These are phyloP conservation scores for Pseudophaeomoniella oleicola DNA, from an alignment of 2,329 filamentous ascomycete genomes.

Conservation along the genomic window DNA sequence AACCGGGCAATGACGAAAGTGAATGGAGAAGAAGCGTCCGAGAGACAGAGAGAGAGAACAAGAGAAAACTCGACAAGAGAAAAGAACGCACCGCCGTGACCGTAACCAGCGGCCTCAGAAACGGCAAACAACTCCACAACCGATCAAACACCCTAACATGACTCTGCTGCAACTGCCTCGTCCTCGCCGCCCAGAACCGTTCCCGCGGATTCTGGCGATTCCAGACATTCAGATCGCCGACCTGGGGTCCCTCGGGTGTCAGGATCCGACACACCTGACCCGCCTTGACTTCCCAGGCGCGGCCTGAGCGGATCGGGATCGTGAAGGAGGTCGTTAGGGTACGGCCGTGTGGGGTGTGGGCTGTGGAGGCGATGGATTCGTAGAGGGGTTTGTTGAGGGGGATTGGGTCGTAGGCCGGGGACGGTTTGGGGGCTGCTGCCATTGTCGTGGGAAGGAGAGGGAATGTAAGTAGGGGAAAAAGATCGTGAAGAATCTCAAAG, in stretches of 20 bases:
- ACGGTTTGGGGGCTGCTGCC: too few relatives aligned
- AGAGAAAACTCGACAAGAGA: slow-evolving; percentile 11
- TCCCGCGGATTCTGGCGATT: slow-evolving; percentile 62
- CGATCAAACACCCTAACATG: slow-evolving; percentile 60
- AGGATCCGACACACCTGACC: slow-evolving; percentile 58
- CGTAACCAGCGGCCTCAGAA: slow-evolving; percentile 59
- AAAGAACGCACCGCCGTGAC: slow-evolving; percentile 33
- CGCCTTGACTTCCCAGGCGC: slow-evolving; percentile 55
- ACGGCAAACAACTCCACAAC: slow-evolving; percentile 66
- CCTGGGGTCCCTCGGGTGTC: slow-evolving; percentile 64
- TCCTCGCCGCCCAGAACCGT: slow-evolving; percentile 68
- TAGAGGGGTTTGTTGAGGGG: not conserved
- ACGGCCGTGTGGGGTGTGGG: slow-evolving; percentile 1
- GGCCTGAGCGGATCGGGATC: slow-evolving; percentile 58
- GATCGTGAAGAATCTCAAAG: too few relatives aligned
- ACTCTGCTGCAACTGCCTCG: slow-evolving; percentile 61
- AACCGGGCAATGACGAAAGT: slow-evolving; percentile 4
- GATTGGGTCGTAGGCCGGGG: not conserved
- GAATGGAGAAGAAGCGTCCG: not conserved
- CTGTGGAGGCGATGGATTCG: not conserved
- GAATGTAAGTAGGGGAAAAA: too few relatives aligned
- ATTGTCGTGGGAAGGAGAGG: too few relatives aligned
- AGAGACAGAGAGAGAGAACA: slow-evolving; percentile 8
- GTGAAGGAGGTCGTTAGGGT: slow-evolving; percentile 33
- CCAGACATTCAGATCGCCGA: slow-evolving; percentile 76